Evolutionary conservation across 164 flowering plant genomes (phyloP).

Genomic region (Brasenia schreberi): DNA sequence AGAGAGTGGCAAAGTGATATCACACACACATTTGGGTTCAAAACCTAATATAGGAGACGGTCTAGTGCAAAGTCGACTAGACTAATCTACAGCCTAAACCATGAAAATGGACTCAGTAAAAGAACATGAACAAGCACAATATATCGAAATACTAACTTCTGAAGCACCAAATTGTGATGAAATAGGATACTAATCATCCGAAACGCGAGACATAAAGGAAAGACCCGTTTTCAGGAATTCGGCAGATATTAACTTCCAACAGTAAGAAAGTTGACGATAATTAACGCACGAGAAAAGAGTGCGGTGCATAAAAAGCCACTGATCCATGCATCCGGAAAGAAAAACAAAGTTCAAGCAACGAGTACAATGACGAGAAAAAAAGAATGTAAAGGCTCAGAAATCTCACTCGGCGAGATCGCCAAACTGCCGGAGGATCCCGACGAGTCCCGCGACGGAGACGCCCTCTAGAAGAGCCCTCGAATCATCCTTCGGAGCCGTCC

Average conservation of each 20-base stretch:
- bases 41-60: background rate
- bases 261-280: no score
- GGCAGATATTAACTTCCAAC: no score
- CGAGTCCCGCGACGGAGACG: slow-evolving; percentile 90
- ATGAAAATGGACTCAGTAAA: background rate
- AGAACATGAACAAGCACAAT: background rate
- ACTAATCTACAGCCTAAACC: background rate
- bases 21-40: no score
- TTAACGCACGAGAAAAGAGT: no score
- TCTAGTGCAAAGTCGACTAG: background rate
- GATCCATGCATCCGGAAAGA: background rate
- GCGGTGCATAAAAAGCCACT: background rate
- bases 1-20: background rate
- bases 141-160: background rate
- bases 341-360: no score
- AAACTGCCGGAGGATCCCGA: slow-evolving; percentile 90
- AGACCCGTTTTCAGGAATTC: background rate
- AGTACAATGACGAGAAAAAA: background rate
- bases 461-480: slow-evolving; percentile 82
- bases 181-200: background rate
- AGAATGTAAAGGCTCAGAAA: background rate
- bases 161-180: background rate
- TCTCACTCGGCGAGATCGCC: slow-evolving; percentile 95
- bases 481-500: slow-evolving; percentile 42
- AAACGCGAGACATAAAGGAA: background rate